Percentiles rank a stretch among this genome's conserved stretches.
Evolutionary conservation across 2,329 filamentous ascomycete species (phyloP).

Genomic region (Raffaelea arxii): DNA sequence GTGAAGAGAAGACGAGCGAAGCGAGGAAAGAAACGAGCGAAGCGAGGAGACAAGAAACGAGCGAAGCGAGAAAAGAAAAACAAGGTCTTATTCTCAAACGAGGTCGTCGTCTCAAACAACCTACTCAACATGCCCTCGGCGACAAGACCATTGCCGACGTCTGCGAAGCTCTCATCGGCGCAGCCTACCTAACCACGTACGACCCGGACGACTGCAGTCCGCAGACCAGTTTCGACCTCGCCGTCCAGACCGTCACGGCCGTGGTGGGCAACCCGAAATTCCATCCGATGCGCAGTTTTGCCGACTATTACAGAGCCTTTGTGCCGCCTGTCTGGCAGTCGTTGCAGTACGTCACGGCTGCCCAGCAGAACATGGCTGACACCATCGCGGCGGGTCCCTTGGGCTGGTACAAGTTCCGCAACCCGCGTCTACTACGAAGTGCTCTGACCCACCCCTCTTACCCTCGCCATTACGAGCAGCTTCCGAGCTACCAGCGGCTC

Average conservation of each 20-base stretch:
- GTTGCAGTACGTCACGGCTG: conserved; percentile 47
- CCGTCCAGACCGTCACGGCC: conserved; percentile 53
- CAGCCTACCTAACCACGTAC: conserved; percentile 51
- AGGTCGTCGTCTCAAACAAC: conserved; percentile 53
- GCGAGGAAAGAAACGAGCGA: not conserved
- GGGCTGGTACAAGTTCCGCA: conserved; percentile 63
- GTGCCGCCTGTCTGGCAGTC: conserved; percentile 61
- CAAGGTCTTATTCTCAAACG: conserved; percentile 56
- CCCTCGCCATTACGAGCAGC: conserved; percentile 60
- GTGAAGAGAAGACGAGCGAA: not conserved
- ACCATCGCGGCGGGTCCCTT: no score
- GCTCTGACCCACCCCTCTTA: conserved; percentile 86
- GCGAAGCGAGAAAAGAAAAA: not conserved
- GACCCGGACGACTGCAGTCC: conserved; percentile 24
- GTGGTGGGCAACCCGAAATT: conserved; percentile 61
- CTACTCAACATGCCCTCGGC: conserved; percentile 55
- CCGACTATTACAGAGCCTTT: conserved; percentile 65
- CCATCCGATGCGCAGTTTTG: conserved; percentile 60
- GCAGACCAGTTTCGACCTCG: conserved; percentile 53
- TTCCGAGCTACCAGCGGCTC: conserved; percentile 82
- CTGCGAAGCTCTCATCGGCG: conserved; percentile 88
- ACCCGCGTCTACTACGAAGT: conserved; percentile 67
- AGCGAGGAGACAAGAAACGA: not conserved
- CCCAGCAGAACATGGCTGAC: conserved; percentile 54
- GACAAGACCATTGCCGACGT: conserved; percentile 94